These are phyloP conservation scores for Xerophyta viscosa DNA, from an alignment of 106 monocot species.

Conservation along the genomic window DNA sequence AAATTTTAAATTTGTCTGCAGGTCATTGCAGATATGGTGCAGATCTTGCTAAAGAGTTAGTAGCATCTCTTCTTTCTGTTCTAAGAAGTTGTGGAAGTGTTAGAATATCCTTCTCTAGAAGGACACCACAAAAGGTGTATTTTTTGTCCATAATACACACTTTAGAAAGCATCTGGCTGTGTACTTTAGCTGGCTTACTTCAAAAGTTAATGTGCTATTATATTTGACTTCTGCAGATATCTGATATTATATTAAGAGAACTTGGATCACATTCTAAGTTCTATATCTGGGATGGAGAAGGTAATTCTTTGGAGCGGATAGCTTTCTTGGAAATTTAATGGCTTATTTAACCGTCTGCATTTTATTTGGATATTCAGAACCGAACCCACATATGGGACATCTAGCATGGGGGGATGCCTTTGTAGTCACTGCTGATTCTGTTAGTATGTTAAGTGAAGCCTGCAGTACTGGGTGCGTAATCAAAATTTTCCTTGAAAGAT, in stretches of 20 bases:
- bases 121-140: constrained; percentile 91
- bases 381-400: constrained; percentile 97
- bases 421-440: constrained; percentile 87
- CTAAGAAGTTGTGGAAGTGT: constrained; percentile 89
- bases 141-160: no score
- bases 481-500: neutral
- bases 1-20: constrained; percentile 6
- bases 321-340: neutral
- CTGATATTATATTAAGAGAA: constrained; percentile 53
- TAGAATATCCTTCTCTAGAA: constrained; percentile 85
- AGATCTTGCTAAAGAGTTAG: constrained; percentile 75
- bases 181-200: no score
- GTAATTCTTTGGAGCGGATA: constrained; percentile 17
- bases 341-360: neutral
- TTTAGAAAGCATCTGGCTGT: no score
- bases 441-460: constrained; percentile 95
- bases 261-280: constrained; percentile 69
- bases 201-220: no score
- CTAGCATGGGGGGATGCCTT: constrained; percentile 99
- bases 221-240: no score
- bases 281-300: constrained; percentile 91
- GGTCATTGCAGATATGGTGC: constrained; percentile 82
- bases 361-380: constrained; percentile 26
- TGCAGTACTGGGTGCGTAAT: constrained; percentile 90
- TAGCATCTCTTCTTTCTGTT: constrained; percentile 47